Evolutionary conservation across 495 filamentous ascomycete species (phyloP).

Genomic region (Xylaria acuta): DNA sequence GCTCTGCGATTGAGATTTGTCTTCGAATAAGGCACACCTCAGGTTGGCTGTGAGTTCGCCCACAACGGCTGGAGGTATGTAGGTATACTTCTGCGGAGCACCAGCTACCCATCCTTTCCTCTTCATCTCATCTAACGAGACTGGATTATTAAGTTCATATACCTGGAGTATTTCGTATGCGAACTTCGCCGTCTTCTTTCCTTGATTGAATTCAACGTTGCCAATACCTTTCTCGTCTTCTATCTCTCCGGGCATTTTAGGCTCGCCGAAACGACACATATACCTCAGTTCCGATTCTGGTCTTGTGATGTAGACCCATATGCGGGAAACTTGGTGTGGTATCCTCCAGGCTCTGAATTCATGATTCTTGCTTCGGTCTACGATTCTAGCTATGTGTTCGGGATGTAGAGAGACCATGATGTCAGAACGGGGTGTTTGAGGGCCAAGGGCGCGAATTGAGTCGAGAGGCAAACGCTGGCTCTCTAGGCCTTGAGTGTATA

Average conservation of each 20-base stretch:
- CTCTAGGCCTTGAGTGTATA: slow-evolving; percentile 52
- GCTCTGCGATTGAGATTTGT: slow-evolving; percentile 24
- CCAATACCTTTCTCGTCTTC: slow-evolving; percentile 45
- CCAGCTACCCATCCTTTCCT: slow-evolving; percentile 49
- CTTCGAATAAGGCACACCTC: slow-evolving; percentile 47
- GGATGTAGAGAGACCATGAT: slow-evolving; percentile 53
- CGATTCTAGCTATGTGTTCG: slow-evolving; percentile 46
- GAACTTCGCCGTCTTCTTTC: slow-evolving; percentile 37
- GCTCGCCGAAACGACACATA: slow-evolving; percentile 53
- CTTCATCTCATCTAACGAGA: slow-evolving; percentile 50
- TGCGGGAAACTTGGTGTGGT: slow-evolving; percentile 47
- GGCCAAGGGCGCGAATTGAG: slow-evolving; percentile 49
- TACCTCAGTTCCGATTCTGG: slow-evolving; percentile 52
- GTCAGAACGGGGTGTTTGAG: slow-evolving; percentile 54
- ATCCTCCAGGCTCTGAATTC: slow-evolving; percentile 53
- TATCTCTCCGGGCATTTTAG: slow-evolving; percentile 51
- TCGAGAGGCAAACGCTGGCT: slow-evolving; percentile 58
- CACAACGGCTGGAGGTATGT: slow-evolving; percentile 53
- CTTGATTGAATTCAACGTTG: slow-evolving; percentile 57
- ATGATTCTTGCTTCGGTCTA: slow-evolving; percentile 49
- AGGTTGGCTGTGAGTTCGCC: slow-evolving; percentile 55
- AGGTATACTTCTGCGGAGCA: slow-evolving; percentile 47
- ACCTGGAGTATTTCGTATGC: slow-evolving; percentile 59
- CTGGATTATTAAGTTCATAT: slow-evolving; percentile 58
- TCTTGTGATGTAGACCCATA: slow-evolving; percentile 55